Percentiles rank a stretch among this genome's conserved stretches.
These are phyloP conservation scores for Blastocladiella emersonii DNA, from an alignment of 371 early-diverging fungal species.

Conservation along the genomic window DNA sequence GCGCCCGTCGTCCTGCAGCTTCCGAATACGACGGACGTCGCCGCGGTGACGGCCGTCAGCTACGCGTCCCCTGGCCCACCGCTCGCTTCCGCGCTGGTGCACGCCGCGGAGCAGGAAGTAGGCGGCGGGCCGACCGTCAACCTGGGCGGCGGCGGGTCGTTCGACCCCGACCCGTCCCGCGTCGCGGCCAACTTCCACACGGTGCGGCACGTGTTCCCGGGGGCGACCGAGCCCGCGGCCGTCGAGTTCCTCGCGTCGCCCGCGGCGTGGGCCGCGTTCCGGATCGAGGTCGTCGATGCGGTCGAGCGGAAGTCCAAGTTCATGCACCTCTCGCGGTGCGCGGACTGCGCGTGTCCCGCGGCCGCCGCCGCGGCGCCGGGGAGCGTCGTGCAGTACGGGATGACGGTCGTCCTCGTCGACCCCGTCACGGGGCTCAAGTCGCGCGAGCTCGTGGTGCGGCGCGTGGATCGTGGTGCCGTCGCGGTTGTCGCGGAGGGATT, in stretches of 20 bases:
- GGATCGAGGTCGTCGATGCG: not conserved
- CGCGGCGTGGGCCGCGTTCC: not conserved
- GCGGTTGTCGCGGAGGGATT: conserved; percentile 12
- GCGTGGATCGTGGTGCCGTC: conserved; percentile 60
- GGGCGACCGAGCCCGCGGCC: not conserved
- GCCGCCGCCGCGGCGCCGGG: not conserved
- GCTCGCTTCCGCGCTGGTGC: too few relatives aligned
- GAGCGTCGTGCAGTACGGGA: not conserved
- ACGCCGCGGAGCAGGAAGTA: too few relatives aligned
- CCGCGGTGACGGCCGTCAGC: too few relatives aligned
- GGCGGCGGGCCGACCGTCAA: too few relatives aligned
- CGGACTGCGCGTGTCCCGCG: not conserved
- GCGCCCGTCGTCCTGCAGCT: too few relatives aligned
- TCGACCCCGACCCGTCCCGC: not conserved
- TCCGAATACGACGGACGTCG: too few relatives aligned
- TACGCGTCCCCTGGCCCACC: too few relatives aligned
- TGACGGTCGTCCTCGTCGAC: conserved; percentile 45
- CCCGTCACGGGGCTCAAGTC: conserved; percentile 46
- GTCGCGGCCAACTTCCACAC: not conserved
- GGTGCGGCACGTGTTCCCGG: not conserved
- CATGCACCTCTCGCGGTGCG: not conserved
- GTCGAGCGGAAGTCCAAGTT: not conserved
- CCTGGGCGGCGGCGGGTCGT: too few relatives aligned
- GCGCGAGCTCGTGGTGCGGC: conserved; percentile 56
- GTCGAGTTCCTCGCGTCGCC: not conserved